These are phyloP conservation scores for Geotrichum histeridarum DNA, from an alignment of 1,139 yeast species.

Conservation along the genomic window DNA sequence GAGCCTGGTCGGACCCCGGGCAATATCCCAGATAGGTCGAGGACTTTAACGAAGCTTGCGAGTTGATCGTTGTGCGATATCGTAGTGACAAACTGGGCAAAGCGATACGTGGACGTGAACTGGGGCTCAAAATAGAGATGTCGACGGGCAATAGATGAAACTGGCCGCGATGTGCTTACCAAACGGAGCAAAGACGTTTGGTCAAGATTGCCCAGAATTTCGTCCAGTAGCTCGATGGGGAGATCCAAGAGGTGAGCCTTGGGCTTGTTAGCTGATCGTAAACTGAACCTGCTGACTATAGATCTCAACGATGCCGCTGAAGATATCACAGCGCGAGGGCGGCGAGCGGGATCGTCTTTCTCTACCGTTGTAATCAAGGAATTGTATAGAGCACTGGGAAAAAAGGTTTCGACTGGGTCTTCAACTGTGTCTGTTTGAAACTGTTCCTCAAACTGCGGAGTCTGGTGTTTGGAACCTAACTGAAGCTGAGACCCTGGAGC, in stretches of 20 bases:
- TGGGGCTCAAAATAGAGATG: slow-evolving; percentile 49
- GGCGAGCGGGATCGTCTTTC: not conserved
- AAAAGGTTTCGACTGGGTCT: not conserved
- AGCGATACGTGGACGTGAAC: slow-evolving; percentile 64
- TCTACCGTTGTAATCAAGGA: slow-evolving; percentile 4
- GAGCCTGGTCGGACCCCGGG: slow-evolving; percentile 42
- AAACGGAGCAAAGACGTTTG: slow-evolving; percentile 21
- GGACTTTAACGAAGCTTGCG: slow-evolving; percentile 49
- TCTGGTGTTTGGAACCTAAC: not conserved
- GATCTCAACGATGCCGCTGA: slow-evolving; percentile 12
- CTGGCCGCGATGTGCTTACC: slow-evolving; percentile 17
- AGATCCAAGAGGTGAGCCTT: slow-evolving; percentile 14
- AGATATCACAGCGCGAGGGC: slow-evolving; percentile 3
- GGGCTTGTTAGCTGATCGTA: not conserved
- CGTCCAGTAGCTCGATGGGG: slow-evolving; percentile 24
- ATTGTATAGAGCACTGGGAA: not conserved
- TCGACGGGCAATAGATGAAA: slow-evolving; percentile 16
- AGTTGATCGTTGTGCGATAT: slow-evolving; percentile 51
- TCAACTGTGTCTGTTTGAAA: not conserved
- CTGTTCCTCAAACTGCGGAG: not conserved
- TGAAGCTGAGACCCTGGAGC: too few species aligned
- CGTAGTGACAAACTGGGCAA: slow-evolving; percentile 70
- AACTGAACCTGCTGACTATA: slow-evolving; percentile 9
- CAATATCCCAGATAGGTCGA: slow-evolving; percentile 52
- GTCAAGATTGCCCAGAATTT: slow-evolving; percentile 19